These are phyloP conservation scores for Yamadazyma akitaensis DNA, from an alignment of 805 yeast genomes.

Conservation along the genomic window DNA sequence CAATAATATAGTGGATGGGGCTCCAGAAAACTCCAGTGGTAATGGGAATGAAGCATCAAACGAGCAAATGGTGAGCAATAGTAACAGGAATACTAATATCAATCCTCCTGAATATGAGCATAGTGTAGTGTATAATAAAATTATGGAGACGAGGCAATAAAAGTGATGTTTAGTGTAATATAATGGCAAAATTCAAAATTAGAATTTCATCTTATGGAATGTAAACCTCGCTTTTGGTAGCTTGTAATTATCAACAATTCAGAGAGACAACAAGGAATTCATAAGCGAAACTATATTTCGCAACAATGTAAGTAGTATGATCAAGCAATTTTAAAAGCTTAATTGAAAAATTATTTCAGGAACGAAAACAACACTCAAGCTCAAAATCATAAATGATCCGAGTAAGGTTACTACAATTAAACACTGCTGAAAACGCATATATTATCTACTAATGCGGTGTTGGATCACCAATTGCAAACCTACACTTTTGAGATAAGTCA, in stretches of 20 bases:
- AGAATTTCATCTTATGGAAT: no score
- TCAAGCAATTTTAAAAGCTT: no score
- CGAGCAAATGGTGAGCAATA: not conserved
- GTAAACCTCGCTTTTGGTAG: no score
- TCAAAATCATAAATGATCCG: not conserved
- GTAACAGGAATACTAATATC: not conserved
- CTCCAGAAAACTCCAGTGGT: not conserved
- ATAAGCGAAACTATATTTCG: no score
- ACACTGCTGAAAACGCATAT: not conserved
- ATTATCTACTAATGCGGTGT: constrained; percentile 1
- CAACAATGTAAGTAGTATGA: no score
- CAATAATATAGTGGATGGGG: not conserved
- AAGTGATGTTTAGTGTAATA: not conserved
- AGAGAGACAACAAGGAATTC: no score
- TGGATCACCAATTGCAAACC: constrained; percentile 14
- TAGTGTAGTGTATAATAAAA: constrained; percentile 3
- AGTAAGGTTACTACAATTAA: not conserved
- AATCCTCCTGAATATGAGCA: not conserved
- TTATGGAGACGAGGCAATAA: constrained; percentile 3
- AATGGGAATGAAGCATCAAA: not conserved
- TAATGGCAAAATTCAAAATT: not conserved
- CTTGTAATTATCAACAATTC: no score
- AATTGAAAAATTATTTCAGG: no score
- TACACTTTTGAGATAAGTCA: constrained; percentile 21
- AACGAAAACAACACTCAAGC: no score